Conservation (phyloP, 306 rosid species). For the Cicer pinnatifidum region DNA sequence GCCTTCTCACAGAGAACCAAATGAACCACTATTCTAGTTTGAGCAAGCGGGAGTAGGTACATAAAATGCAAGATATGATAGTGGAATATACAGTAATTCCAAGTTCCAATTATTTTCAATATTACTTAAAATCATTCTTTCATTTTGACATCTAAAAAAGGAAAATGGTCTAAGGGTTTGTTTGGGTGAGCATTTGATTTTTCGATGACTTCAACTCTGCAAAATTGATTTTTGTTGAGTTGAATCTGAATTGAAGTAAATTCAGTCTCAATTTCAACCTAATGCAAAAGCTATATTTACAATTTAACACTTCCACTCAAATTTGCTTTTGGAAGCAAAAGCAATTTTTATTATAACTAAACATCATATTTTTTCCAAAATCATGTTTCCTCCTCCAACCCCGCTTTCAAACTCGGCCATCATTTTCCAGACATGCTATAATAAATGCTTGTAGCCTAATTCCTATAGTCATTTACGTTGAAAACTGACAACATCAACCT, state of each 20-base stretch:
- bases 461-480: background rate
- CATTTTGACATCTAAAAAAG: background rate
- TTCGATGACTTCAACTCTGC: background rate
- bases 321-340: background rate
- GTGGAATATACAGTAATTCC: slow-evolving; percentile 14
- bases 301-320: background rate
- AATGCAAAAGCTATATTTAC: background rate
- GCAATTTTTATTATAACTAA: background rate
- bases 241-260: background rate
- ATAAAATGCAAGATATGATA: slow-evolving; percentile 22
- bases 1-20: background rate
- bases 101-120: background rate
- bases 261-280: background rate
- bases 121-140: background rate
- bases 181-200: no score
- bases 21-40: background rate
- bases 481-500: background rate
- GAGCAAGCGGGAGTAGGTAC: background rate
- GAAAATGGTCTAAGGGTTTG: no score
- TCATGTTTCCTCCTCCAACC: background rate
- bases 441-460: background rate
- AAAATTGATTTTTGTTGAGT: background rate
- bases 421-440: background rate
- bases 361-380: background rate
- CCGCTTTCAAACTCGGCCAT: background rate